Conservation (phyloP, 495 filamentous ascomycete species). For the Clohesyomyces aquaticus region DNA sequence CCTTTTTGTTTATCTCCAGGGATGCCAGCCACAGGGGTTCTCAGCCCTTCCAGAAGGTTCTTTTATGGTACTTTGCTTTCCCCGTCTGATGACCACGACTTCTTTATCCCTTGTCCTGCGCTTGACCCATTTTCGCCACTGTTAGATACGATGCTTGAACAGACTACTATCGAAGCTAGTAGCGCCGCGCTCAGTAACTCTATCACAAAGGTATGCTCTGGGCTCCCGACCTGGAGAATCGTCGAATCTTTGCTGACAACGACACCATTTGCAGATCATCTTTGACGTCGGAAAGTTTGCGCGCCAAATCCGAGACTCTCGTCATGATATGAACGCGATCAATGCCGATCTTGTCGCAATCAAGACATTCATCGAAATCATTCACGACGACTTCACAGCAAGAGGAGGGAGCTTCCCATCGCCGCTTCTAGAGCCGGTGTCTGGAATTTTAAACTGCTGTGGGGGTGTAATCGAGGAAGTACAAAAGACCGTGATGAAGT, state of each 20-base stretch:
- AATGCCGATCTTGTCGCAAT: constrained; percentile 26
- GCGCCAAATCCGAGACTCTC: constrained; percentile 16
- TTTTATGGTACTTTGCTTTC: not conserved
- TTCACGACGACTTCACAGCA: constrained; percentile 24
- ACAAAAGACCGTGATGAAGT: constrained; percentile 12
- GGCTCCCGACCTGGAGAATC: not conserved
- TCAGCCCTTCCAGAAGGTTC: not conserved
- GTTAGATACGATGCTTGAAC: constrained; percentile 1
- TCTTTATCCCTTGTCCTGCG: not conserved
- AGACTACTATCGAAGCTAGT: constrained; percentile 18
- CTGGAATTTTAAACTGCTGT: constrained; percentile 18
- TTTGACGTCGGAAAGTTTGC: constrained; percentile 17
- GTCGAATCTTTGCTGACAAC: not conserved
- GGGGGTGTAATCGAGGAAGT: not conserved
- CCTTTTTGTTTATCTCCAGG: constrained; percentile 12
- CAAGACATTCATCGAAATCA: constrained; percentile 25
- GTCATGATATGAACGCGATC: constrained; percentile 23
- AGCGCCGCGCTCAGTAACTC: constrained; percentile 13
- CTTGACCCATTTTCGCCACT: not conserved
- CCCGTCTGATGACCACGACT: not conserved
- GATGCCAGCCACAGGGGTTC: constrained; percentile 13
- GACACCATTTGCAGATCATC: constrained; percentile 5
- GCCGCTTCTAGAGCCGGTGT: constrained; percentile 5
- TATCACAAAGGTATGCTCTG: constrained; percentile 13
- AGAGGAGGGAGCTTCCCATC: not conserved